phyloP scores from a whole-genome alignment of 768 basidiomycete genomes.

The Ramaria rubella region DNA sequence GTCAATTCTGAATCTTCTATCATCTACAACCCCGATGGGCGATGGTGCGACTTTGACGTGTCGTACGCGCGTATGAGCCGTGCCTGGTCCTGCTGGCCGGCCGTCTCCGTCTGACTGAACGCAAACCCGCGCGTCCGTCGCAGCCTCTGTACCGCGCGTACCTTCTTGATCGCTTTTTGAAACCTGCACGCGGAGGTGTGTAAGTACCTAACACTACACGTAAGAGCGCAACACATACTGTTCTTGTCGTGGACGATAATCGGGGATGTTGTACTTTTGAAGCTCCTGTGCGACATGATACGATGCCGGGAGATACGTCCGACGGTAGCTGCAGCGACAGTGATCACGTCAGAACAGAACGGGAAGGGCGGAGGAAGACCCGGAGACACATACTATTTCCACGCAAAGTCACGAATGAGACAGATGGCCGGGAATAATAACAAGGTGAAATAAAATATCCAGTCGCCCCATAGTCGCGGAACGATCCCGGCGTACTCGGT shows the following conservation, averaged over 20 bases:
- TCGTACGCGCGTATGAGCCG: constrained; percentile 82
- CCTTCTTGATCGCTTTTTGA: constrained; percentile 99
- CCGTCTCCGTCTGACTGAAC: constrained; percentile 93
- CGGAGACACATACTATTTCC: constrained; percentile 82
- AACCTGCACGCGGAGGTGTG: constrained; percentile 46
- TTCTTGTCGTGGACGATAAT: constrained; percentile 94
- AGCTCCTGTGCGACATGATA: constrained; percentile 98
- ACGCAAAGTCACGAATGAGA: constrained; percentile 81
- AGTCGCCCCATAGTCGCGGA: constrained; percentile 80
- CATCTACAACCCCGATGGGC: constrained; percentile 78
- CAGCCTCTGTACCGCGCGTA: constrained; percentile 97
- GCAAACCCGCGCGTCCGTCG: constrained; percentile 95
- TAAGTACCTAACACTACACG: constrained; percentile 9
- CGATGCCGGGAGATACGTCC: constrained; percentile 85
- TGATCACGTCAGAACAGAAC: constrained; percentile 16
- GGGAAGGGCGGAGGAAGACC: not conserved
- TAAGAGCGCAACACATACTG: constrained; percentile 51
- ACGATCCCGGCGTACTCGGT: constrained; percentile 87
- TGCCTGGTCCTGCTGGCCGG: constrained; percentile 77
- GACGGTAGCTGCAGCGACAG: constrained; percentile 58
- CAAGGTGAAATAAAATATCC: constrained; percentile 85
- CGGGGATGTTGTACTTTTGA: constrained; percentile 98
- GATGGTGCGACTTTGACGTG: constrained; percentile 65
- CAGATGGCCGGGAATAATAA: constrained; percentile 80
- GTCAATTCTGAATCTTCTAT: not conserved